A percentile compares a stretch with the other conserved stretches of the same genome.
Conservation (phyloP, 2,329 filamentous ascomycete species). For the Stachybotrys elegans region DNA sequence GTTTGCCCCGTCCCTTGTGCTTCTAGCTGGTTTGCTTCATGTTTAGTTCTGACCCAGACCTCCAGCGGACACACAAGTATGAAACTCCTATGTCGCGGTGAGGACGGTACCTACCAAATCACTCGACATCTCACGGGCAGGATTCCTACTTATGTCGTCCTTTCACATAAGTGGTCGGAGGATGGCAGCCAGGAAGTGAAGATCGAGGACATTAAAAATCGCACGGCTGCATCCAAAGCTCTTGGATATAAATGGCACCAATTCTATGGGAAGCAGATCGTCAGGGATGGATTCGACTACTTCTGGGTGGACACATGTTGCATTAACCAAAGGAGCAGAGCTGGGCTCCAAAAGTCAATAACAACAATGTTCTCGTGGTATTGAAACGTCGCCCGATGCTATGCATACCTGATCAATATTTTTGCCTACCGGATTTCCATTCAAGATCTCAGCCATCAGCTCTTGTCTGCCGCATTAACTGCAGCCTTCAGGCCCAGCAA, state of each 20-base stretch:
- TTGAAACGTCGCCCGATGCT: slow-evolving; percentile 9
- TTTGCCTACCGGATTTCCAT: background rate
- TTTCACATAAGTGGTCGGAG: slow-evolving; percentile 16
- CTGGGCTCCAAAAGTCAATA: slow-evolving; percentile 10
- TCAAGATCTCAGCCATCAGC: background rate
- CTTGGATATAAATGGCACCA: slow-evolving; percentile 9
- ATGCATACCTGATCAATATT: slow-evolving; percentile 13
- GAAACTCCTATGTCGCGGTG: background rate
- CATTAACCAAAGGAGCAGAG: slow-evolving; percentile 11
- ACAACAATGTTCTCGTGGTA: slow-evolving; percentile 16
- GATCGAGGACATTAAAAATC: slow-evolving; percentile 6
- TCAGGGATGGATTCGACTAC: slow-evolving; percentile 5
- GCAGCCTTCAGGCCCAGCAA: background rate
- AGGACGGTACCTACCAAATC: background rate
- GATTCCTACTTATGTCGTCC: slow-evolving; percentile 12
- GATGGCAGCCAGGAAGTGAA: slow-evolving; percentile 10
- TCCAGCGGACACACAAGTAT: background rate
- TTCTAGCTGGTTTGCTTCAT: background rate
- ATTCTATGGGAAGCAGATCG: slow-evolving; percentile 8
- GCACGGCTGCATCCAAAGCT: slow-evolving; percentile 1
- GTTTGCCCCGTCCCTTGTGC: too few species aligned
- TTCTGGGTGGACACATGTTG: slow-evolving; percentile 16
- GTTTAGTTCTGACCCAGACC: background rate
- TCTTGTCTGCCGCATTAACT: background rate
- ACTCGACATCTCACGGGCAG: background rate